Evolutionary conservation across 768 basidiomycete species (phyloP), one percentile per base, ranked within the genome.

Genomic region (Kockovaella imperatae): DNA sequence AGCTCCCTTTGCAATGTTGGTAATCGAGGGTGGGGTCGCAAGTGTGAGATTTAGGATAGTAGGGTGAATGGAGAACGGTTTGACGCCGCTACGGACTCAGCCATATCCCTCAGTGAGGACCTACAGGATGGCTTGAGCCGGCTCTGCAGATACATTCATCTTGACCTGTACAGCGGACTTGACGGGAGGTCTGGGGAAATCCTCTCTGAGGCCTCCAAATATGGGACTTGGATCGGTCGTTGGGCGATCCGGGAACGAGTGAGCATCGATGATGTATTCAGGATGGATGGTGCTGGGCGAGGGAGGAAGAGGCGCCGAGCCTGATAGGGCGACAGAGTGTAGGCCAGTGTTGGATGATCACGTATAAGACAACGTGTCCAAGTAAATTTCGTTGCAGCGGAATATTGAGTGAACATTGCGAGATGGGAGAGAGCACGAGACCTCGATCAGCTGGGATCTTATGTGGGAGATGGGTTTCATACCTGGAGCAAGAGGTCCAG

Each of bases 401-500:
- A n/a, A n/a, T n/a, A n/a, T n/a, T n/a, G n/a, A n/a, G 30, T n/a
- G 30, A 15, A 13, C 14, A 35, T 14, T 15, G 14, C 11, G 41
- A 41, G 25, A 25, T 25, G 17, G 36, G 47, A 5, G 14, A 15
- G 29, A 46, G 21, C 32, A 25, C 35, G 39, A 14, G 31, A 6
- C 18, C 18, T 20, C 3, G 18, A 32, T 35, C 23, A 47, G 42
- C 25, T 7, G 25, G 28, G 5, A 23, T 31, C 26, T 35, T 35
- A 23, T 30, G 17, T 38, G n/a, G 17, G 36, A 17, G 23, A 38
- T 8, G 36, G n/a, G n/a, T n/a, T n/a, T n/a, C 62, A 28, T 31
- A 67, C 64, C 59, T 3, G 62, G 64, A 23, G 54, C 54, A 13
- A 67, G 52, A 1, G 59, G 64, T 10, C 64, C 64, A 21, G 50